Evolutionary conservation across 2,329 filamentous ascomycete genomes (phyloP).

Genomic region (Claviceps arundinis): DNA sequence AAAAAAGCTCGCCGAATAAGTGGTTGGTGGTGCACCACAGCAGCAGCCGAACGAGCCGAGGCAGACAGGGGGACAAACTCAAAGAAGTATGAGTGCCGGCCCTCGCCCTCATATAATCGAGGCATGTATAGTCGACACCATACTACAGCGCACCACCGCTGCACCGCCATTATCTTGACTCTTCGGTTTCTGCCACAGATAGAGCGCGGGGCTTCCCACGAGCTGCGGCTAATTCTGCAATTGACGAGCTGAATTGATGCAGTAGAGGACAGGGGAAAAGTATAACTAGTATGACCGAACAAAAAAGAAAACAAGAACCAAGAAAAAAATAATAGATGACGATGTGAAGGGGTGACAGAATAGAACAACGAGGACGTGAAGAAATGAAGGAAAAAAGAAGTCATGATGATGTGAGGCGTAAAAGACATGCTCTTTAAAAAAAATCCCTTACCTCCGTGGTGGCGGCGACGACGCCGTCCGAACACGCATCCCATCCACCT

Average conservation of each 20-base stretch:
- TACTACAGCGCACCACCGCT: neutral
- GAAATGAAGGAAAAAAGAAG: no score
- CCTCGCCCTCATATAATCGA: neutral
- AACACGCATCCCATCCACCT: neutral
- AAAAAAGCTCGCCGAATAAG: neutral
- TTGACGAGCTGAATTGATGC: neutral
- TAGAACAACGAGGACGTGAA: no score
- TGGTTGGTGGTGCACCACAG: constrained; percentile 3
- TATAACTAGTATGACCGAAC: neutral
- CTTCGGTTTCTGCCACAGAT: neutral
- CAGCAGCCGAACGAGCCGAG: neutral
- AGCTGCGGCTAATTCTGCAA: neutral
- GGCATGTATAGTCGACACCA: neutral
- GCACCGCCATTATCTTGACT: neutral
- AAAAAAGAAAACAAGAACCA: neutral
- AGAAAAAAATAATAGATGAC: neutral
- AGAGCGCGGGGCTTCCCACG: neutral
- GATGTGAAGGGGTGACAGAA: neutral
- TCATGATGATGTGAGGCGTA: no score
- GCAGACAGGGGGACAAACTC: neutral
- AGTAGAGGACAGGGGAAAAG: neutral
- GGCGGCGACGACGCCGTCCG: constrained; percentile 5
- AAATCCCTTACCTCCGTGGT: constrained; percentile 4
- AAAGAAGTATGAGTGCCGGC: neutral
- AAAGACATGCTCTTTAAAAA: no score